phyloP scores from a whole-genome alignment of 202 grass and related monocot genomes.

The Cymbopogon flexuosus region DNA sequence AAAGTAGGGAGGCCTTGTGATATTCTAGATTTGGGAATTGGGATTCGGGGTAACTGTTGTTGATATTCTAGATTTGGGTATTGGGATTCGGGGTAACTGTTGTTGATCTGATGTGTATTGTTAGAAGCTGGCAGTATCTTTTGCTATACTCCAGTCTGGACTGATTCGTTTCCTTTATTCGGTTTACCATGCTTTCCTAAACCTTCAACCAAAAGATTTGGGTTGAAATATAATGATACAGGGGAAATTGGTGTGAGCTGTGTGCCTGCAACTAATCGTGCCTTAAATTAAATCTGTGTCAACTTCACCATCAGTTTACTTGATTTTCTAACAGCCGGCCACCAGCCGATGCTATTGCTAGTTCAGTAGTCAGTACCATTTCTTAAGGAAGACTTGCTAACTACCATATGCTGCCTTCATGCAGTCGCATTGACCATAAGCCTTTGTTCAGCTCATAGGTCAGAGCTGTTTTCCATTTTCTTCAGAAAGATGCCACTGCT shows the following conservation, averaged over 20 bases:
- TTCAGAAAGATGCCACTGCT: neutral
- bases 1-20: neutral
- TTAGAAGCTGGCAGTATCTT: neutral
- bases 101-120: neutral
- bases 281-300: neutral
- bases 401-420: neutral
- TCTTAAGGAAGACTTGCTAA: neutral
- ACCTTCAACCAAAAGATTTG: neutral
- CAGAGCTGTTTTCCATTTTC: neutral
- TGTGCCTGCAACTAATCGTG: neutral
- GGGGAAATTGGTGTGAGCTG: neutral
- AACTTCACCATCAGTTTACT: neutral
- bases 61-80: neutral
- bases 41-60: too few species aligned
- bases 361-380: neutral
- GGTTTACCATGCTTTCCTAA: neutral
- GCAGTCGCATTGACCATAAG: neutral
- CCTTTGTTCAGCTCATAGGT: neutral
- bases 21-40: neutral
- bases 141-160: neutral
- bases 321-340: neutral
- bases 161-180: neutral
- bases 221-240: neutral
- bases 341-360: neutral
- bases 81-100: neutral